phyloP scores from a whole-genome alignment of 1,139 yeast species.

The Fermentozyma sake region DNA sequence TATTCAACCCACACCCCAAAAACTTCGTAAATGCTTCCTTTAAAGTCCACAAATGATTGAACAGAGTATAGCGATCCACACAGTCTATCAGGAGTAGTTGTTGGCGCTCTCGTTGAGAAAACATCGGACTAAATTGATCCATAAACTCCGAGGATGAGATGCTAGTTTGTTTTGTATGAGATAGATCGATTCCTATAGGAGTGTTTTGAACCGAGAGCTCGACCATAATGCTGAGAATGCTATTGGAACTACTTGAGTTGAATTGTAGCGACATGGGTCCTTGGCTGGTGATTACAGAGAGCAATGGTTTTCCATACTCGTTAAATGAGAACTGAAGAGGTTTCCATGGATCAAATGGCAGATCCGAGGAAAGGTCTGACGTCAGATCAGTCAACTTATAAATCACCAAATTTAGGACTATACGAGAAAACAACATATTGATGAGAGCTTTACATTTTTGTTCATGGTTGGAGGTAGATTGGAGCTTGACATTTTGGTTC shows the following conservation, averaged over 20 bases:
- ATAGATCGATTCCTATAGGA: conserved; percentile 60
- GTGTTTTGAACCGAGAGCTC: conserved; percentile 16
- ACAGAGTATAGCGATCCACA: conserved; percentile 22
- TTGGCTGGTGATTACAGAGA: conserved; percentile 10
- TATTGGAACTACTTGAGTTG: conserved; percentile 56
- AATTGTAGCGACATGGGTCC: no score
- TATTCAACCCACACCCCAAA: conserved; percentile 57
- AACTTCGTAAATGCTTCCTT: conserved; percentile 68
- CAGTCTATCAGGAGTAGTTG: conserved; percentile 19
- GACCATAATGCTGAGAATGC: conserved; percentile 42
- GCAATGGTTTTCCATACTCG: conserved; percentile 35
- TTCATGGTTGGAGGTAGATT: conserved; percentile 19
- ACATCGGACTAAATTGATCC: conserved; percentile 46
- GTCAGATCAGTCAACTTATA: conserved; percentile 2
- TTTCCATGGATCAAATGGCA: conserved; percentile 15
- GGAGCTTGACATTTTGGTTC: conserved; percentile 27
- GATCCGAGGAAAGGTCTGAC: conserved; percentile 7
- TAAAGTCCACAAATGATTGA: conserved; percentile 65
- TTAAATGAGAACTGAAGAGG: conserved; percentile 20
- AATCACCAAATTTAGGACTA: conserved; percentile 21
- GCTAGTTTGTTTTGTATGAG: conserved; percentile 45
- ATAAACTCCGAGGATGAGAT: conserved; percentile 30
- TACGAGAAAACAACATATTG: conserved; percentile 19
- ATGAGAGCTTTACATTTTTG: conserved; percentile 18
- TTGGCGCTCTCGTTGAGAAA: conserved; percentile 36